Base-by-base conservation (phyloP, 177 flowering plant genomes). In the Vitis hybrid region DNA sequence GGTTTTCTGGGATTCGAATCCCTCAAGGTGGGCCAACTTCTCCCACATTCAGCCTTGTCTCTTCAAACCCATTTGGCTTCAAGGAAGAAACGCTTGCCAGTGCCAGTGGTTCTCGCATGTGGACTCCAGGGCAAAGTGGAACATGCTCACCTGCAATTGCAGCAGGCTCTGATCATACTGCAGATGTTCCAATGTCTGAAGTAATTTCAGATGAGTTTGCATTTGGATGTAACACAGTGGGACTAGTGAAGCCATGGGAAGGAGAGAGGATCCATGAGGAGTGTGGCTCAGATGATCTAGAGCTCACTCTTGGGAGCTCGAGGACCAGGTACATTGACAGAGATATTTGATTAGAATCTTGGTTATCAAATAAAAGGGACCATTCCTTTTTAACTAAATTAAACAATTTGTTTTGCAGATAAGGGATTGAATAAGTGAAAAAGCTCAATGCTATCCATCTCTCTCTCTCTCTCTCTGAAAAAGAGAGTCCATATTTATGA, bases 121-220 rank as follows among this genome's bases (percentile, higher is more conserved):
- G 98, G 97, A 91, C 98, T 17, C 97, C 96, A 2, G 98, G 95
- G 33, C 97, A 90, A 71, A 92, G 98, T 62, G 97, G 98, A 64
- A 86, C 97, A 60, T 94, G 98, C 80, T 92, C 98, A 11, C 98
- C 98, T 3, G 94, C 83, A 22, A 68, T 90, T 58, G 73, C 90
- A 1, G 88, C 87, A 2, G 83, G 91, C 13, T 73, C 76, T 44
- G 87, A 85, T 76, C 90, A 75, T n/a, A 82, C 86, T 28, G 87
- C 88, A 13, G 98, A 94, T 80, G 81, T 91, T 68, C 94, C 93
- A 3, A 92, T 88, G 94, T 65, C 88, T 4, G 94, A 90, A 70
- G 88, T 73, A 12, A 74, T 89, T 5, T 74, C 92, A 4, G 87
- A 88, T 66, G 98, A 94, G 76, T 94, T 94, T 85, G 98, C 98